Conservation (phyloP, 2,329 filamentous ascomycete genomes). For the Botrytis fragariae region DNA sequence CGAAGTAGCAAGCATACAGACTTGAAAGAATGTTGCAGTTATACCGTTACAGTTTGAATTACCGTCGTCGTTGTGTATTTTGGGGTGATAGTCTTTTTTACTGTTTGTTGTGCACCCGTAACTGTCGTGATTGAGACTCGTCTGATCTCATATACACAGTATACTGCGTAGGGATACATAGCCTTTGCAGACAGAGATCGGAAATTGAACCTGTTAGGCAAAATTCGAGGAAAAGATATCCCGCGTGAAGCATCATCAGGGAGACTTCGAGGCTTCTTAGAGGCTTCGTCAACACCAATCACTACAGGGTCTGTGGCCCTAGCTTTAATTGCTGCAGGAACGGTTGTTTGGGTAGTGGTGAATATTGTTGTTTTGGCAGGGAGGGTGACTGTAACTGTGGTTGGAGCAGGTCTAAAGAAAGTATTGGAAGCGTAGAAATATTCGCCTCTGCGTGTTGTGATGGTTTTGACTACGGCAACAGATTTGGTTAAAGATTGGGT, state of each 20-base stretch:
- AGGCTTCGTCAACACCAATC: not conserved
- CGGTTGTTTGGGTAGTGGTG: not conserved
- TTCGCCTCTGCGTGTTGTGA: not conserved
- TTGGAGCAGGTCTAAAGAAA: not conserved
- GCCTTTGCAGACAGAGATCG: not conserved
- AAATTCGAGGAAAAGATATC: not conserved
- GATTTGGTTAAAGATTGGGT: not conserved
- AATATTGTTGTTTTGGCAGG: not conserved
- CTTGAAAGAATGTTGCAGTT: not conserved
- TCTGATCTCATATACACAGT: not conserved
- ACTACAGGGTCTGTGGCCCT: not conserved
- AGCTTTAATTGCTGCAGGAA: fast-evolving
- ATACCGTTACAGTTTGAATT: not conserved
- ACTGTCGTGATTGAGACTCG: not conserved
- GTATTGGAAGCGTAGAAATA: not conserved
- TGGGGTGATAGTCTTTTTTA: not conserved
- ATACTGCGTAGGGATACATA: not conserved
- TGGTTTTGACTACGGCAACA: not conserved
- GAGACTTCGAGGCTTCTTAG: not conserved
- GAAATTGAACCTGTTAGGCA: not conserved
- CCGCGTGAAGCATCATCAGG: not conserved
- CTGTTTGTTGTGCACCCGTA: not conserved
- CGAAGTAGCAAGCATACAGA: not conserved
- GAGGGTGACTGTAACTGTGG: not conserved
- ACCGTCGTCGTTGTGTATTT: not conserved